These are phyloP conservation scores for Saccharomycopsis schoenii DNA, from an alignment of 805 yeast genomes.

Conservation along the genomic window DNA sequence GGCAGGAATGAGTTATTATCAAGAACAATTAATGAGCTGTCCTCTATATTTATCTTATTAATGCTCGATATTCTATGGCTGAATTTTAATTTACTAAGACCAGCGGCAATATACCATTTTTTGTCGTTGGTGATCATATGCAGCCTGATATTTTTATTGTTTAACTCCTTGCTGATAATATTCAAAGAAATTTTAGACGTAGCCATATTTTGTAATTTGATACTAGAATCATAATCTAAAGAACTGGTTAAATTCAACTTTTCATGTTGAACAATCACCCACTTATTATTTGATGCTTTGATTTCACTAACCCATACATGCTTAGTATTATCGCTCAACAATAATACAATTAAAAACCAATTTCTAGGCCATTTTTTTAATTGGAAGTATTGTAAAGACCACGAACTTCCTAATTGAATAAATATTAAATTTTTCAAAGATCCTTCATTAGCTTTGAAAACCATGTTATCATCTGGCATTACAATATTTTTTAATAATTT, in stretches of 20 bases:
- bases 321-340: background rate
- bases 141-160: constrained; percentile 6
- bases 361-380: constrained; percentile 16
- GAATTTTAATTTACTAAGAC: constrained; percentile 1
- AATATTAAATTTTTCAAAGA: background rate
- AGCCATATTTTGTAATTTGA: constrained; percentile 4
- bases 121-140: constrained; percentile 2
- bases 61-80: background rate
- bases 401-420: constrained; percentile 3
- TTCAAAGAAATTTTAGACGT: constrained; percentile 13
- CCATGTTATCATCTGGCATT: background rate
- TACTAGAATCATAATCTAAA: constrained; percentile 5
- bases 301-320: constrained; percentile 15
- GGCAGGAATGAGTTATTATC: constrained; percentile 4
- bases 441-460: background rate
- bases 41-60: background rate
- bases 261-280: constrained; percentile 7
- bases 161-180: constrained; percentile 15
- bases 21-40: constrained; percentile 8
- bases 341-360: constrained; percentile 16
- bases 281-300: constrained; percentile 7
- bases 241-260: background rate
- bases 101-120: background rate
- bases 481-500: background rate
- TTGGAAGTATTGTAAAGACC: constrained; percentile 16